phyloP scores from a whole-genome alignment of 768 basidiomycete genomes.

The Lyophyllum semitale region DNA sequence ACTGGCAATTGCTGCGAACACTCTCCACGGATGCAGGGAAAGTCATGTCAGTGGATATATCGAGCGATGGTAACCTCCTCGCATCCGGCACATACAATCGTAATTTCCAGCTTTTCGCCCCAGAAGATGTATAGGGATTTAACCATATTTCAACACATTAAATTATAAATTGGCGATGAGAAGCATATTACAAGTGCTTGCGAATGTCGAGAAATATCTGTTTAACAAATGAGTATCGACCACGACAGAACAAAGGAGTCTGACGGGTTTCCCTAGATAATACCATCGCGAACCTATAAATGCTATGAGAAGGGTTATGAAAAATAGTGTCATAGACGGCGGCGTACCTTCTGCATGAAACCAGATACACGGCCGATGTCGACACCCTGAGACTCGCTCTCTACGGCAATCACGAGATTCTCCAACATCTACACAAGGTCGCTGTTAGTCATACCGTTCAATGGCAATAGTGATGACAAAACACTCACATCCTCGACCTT shows the following conservation, averaged over 20 bases:
- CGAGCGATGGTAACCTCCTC: constrained; percentile 78
- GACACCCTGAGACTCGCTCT: constrained; percentile 81
- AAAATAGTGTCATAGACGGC: not conserved
- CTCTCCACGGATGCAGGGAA: constrained; percentile 96
- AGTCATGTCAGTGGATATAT: constrained; percentile 97
- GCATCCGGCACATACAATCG: constrained; percentile 92
- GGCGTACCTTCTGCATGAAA: constrained; percentile 84
- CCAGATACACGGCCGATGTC: constrained; percentile 86
- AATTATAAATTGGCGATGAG: constrained; percentile 13
- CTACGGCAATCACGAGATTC: constrained; percentile 81
- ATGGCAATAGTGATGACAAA: not conserved
- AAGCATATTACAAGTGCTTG: constrained; percentile 34
- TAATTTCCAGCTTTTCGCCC: constrained; percentile 91
- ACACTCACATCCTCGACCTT: constrained; percentile 84
- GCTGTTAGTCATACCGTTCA: not conserved
- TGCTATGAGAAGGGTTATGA: not conserved
- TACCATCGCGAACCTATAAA: constrained; percentile 59
- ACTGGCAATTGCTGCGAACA: constrained; percentile 91
- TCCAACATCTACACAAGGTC: constrained; percentile 68
- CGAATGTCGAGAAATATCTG: constrained; percentile 14
- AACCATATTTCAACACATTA: constrained; percentile 6
- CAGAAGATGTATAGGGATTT: constrained; percentile 52
- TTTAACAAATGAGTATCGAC: constrained; percentile 12
- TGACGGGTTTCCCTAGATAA: constrained; percentile 40
- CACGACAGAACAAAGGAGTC: constrained; percentile 14